Percentiles rank a stretch among this genome's conserved stretches.
These are phyloP conservation scores for Phytophthora gonapodyides DNA, from an alignment of 352 stramenopile genomes.

Conservation along the genomic window DNA sequence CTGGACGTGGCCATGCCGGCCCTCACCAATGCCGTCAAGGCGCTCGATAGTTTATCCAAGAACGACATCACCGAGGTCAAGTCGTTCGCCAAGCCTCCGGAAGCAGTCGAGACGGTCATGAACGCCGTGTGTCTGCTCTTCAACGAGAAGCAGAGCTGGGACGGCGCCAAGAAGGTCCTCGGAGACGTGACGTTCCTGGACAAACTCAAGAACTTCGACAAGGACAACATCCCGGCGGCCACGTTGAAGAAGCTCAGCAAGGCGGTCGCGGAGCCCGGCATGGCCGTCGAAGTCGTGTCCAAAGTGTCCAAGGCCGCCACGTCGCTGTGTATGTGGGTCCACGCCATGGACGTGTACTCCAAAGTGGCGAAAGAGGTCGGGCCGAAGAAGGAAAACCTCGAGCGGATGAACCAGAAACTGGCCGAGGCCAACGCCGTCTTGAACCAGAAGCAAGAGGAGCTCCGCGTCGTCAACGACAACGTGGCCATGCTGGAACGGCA, in stretches of 20 bases:
- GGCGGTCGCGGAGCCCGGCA: constrained; percentile 81
- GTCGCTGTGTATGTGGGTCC: constrained; percentile 94
- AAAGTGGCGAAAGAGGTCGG: constrained; percentile 95
- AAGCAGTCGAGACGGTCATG: constrained; percentile 94
- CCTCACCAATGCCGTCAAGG: constrained; percentile 89
- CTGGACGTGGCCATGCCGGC: constrained; percentile 93
- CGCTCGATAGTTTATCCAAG: constrained; percentile 91
- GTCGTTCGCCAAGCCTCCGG: constrained; percentile 93
- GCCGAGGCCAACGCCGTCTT: constrained; percentile 87
- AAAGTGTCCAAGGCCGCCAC: constrained; percentile 93
- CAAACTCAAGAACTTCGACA: constrained; percentile 92
- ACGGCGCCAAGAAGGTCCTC: constrained; percentile 92
- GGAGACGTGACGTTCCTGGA: constrained; percentile 90
- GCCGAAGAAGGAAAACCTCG: constrained; percentile 91
- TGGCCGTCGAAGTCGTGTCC: constrained; percentile 90
- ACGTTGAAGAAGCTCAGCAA: constrained; percentile 91
- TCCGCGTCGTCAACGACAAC: constrained; percentile 90
- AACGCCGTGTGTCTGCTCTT: constrained; percentile 94
- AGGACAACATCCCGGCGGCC: constrained; percentile 92
- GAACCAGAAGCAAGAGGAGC: constrained; percentile 87
- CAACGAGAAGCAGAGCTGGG: constrained; percentile 94
- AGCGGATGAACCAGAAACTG: constrained; percentile 92
- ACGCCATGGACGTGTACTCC: constrained; percentile 96
- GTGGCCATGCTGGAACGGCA: constrained; percentile 89
- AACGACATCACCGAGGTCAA: constrained; percentile 95